Percentiles rank a stretch among this genome's conserved stretches.
phyloP scores from a whole-genome alignment of 2,329 filamentous ascomycete genomes.

The Talaromyces sp. region DNA sequence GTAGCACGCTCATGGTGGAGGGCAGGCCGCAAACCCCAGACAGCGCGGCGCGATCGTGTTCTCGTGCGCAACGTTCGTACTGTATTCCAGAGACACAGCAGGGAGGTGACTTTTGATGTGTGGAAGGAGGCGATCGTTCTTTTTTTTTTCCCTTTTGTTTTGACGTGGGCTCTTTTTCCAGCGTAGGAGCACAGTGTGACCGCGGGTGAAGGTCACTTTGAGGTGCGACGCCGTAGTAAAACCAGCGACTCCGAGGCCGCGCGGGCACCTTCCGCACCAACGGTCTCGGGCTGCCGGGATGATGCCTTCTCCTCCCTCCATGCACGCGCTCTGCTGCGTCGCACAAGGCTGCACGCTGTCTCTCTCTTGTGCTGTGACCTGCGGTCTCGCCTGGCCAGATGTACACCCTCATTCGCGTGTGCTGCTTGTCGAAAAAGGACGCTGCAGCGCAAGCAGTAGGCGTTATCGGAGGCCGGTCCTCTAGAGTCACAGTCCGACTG shows the following conservation, averaged over 20 bases:
- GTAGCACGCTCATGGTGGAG: constrained; percentile 72
- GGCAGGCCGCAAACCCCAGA: neutral
- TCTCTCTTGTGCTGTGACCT: neutral
- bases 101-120: neutral
- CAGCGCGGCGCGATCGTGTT: neutral
- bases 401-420: neutral
- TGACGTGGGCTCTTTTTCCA: neutral
- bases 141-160: neutral
- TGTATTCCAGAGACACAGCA: neutral
- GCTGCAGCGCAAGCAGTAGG: neutral
- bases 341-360: neutral
- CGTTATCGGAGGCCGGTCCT: neutral
- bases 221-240: neutral
- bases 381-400: neutral
- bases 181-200: neutral
- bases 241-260: neutral
- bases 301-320: neutral
- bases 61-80: neutral
- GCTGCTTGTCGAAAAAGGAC: neutral
- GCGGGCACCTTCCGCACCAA: constrained; percentile 5
- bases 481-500: neutral
- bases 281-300: neutral
- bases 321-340: neutral
- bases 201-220: neutral
- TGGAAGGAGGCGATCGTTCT: neutral